A percentile compares a stretch with the other conserved stretches of the same genome.
Evolutionary conservation across 306 rosid species (phyloP).

Genomic region (Trifolium dubium): DNA sequence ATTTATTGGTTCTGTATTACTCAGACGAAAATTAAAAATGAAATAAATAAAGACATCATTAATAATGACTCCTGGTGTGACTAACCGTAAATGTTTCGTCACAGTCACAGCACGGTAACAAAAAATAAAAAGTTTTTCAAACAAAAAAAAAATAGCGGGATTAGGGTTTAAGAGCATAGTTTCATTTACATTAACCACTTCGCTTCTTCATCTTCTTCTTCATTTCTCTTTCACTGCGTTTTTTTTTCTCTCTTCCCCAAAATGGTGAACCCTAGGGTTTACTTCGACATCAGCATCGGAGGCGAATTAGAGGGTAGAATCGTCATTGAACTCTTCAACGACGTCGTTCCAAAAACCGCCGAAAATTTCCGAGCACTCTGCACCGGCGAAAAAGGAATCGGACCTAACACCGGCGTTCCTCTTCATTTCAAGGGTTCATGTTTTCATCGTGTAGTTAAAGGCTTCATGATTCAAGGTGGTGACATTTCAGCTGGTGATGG

Average conservation of each 20-base stretch:
- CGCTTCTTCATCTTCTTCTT: background rate
- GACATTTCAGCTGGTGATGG: constrained; percentile 71
- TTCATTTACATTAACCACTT: background rate
- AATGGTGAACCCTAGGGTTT: constrained; percentile 68
- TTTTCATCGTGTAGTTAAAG: constrained; percentile 77
- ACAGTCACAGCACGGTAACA: constrained; percentile 28
- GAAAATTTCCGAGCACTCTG: constrained; percentile 81
- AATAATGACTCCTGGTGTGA: background rate
- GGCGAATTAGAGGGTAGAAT: constrained; percentile 76
- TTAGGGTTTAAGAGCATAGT: constrained; percentile 44
- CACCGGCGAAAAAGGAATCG: constrained; percentile 73
- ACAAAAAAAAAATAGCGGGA: constrained; percentile 35
- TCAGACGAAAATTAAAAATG: background rate
- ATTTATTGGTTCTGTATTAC: background rate
- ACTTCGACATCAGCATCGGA: constrained; percentile 62
- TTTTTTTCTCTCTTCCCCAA: background rate
- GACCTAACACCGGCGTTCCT: constrained; percentile 53
- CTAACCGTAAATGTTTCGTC: constrained; percentile 9
- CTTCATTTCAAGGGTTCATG: constrained; percentile 73
- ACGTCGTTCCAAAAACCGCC: constrained; percentile 79
- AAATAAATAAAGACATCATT: constrained; percentile 26
- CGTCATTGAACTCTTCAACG: constrained; percentile 64
- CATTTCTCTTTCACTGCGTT: background rate
- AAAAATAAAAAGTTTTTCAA: constrained; percentile 22
- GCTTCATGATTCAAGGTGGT: constrained; percentile 86